These are phyloP conservation scores for Sphagnum tenellum DNA, from an alignment of 225 moss, liverwort and hornwort genomes.

Conservation along the genomic window DNA sequence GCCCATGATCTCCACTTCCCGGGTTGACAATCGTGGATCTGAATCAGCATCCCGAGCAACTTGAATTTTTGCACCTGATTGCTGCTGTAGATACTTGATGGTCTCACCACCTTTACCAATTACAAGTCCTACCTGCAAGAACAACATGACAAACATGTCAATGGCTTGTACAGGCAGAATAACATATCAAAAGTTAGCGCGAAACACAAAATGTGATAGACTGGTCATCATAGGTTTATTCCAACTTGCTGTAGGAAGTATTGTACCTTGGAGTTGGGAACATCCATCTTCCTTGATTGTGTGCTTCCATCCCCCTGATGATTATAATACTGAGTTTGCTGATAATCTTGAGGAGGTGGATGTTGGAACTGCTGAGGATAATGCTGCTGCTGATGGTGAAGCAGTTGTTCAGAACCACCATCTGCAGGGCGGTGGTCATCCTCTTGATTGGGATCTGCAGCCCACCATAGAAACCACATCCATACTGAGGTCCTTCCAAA, in stretches of 20 bases:
- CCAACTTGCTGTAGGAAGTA: too few relatives aligned
- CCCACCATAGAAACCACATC: too few relatives aligned
- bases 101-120: constrained; percentile 99
- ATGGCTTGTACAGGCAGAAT: too few relatives aligned
- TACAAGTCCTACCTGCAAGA: constrained; percentile 78
- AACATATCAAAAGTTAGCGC: background rate
- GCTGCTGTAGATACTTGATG: constrained; percentile 91
- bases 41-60: constrained; percentile 95
- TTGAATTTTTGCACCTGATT: constrained; percentile 96
- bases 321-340: constrained; percentile 64
- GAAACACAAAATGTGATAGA: too few relatives aligned
- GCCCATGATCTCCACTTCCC: constrained; percentile 98
- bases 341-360: constrained; percentile 46
- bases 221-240: too few relatives aligned
- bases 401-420: constrained; percentile 9
- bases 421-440: constrained; percentile 36
- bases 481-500: too few relatives aligned
- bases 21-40: constrained; percentile 78
- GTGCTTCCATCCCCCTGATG: constrained; percentile 59
- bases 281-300: constrained; percentile 87
- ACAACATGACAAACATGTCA: too few relatives aligned
- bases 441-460: constrained; percentile 37
- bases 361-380: constrained; percentile 62
- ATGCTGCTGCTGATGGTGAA: constrained; percentile 59
- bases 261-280: constrained; percentile 86